These are phyloP conservation scores for Penstemon newberryi DNA, from an alignment of 257 asterid genomes.

Conservation along the genomic window DNA sequence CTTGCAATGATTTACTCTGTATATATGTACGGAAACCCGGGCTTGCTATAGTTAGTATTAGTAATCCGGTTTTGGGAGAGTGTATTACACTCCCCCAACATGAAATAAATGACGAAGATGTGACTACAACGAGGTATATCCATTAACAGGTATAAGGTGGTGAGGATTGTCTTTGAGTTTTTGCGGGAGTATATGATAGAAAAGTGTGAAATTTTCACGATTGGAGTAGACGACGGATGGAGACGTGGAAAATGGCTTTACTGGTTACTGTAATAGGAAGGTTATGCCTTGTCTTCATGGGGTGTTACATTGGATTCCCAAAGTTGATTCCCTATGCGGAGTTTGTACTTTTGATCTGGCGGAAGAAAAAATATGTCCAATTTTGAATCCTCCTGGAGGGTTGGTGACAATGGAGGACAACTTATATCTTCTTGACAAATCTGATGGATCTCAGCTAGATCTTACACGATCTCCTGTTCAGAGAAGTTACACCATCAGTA, in stretches of 20 bases:
- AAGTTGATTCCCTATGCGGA: no score
- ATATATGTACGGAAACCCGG: background rate
- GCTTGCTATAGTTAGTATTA: background rate
- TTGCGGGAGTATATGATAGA: no score
- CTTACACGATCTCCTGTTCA: no score
- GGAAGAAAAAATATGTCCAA: background rate
- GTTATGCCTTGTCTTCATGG: background rate
- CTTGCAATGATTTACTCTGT: constrained; percentile 11
- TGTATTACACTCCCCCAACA: background rate
- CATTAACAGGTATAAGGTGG: background rate
- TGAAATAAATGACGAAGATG: background rate
- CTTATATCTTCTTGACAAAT: background rate
- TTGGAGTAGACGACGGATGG: constrained; percentile 3
- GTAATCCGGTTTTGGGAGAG: constrained; percentile 5
- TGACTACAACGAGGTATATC: background rate
- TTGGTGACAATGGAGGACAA: background rate
- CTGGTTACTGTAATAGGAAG: background rate
- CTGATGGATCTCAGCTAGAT: background rate
- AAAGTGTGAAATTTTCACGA: background rate
- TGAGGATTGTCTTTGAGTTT: background rate
- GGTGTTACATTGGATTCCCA: background rate
- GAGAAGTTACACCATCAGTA: no score
- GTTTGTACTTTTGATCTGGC: constrained; percentile 2
- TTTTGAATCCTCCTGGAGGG: background rate
- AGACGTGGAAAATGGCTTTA: background rate